Percentiles rank a stretch among this genome's conserved stretches.
phyloP scores from a whole-genome alignment of 108 stramenopile species.

The Nitzschia sp. region DNA sequence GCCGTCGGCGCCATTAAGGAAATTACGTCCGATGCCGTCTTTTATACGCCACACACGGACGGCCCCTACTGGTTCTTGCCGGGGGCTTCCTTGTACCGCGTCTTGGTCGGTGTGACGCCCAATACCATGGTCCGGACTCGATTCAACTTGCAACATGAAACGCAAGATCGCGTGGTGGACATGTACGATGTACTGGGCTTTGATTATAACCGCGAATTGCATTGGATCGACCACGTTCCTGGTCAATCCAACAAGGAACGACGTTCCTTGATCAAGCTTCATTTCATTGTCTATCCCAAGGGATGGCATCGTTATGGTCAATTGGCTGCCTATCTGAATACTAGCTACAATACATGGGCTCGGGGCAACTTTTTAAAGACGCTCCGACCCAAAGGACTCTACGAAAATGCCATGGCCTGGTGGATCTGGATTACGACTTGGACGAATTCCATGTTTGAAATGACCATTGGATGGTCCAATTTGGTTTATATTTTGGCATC shows the following conservation, averaged over 20 bases:
- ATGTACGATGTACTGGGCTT: conserved; percentile 53
- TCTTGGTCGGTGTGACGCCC: conserved; percentile 61
- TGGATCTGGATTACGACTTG: conserved; percentile 64
- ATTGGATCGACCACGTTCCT: conserved; percentile 66
- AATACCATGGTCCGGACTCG: conserved; percentile 57
- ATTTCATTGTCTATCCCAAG: conserved; percentile 59
- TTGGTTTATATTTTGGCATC: conserved; percentile 37
- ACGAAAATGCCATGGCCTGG: conserved; percentile 48
- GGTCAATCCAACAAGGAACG: conserved; percentile 48
- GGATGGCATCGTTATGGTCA: conserved; percentile 60
- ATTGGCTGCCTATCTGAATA: conserved; percentile 40
- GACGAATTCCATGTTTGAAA: conserved; percentile 47
- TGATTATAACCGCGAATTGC: conserved; percentile 64
- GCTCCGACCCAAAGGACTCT: conserved; percentile 31
- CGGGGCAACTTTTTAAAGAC: conserved; percentile 56
- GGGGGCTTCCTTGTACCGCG: conserved; percentile 47
- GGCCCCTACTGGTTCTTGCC: conserved; percentile 63
- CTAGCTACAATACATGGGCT: conserved; percentile 60
- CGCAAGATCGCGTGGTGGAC: conserved; percentile 43
- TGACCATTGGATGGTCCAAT: conserved; percentile 52
- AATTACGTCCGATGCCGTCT: conserved; percentile 57
- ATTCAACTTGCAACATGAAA: conserved; percentile 56
- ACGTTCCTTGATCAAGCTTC: conserved; percentile 54
- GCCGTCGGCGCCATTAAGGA: conserved; percentile 53
- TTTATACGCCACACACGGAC: conserved; percentile 52